Conservation (phyloP, 805 yeast species). For the Scheffersomyces ergatensis region DNA sequence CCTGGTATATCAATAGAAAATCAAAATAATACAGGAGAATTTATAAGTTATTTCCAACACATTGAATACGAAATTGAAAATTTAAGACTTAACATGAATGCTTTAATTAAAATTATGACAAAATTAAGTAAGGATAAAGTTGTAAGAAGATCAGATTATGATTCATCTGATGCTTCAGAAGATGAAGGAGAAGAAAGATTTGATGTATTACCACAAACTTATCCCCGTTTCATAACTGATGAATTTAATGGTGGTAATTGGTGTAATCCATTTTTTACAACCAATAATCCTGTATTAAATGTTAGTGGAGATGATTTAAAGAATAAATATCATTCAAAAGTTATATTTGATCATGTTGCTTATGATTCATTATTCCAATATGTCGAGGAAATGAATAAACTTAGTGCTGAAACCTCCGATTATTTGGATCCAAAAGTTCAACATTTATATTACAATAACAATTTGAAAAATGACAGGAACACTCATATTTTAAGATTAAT, state of each 20-base stretch:
- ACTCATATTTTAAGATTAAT: slow-evolving; percentile 51
- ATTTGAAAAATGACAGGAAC: slow-evolving; percentile 42
- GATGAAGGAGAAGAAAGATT: slow-evolving; percentile 32
- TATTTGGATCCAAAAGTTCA: slow-evolving; percentile 37
- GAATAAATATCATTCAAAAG: slow-evolving; percentile 39
- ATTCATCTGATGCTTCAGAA: slow-evolving; percentile 36
- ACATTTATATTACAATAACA: slow-evolving; percentile 32
- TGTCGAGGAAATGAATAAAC: slow-evolving; percentile 34
- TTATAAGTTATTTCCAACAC: slow-evolving; percentile 30
- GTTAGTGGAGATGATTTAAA: slow-evolving; percentile 44
- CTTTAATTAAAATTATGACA: slow-evolving; percentile 26
- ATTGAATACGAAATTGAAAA: slow-evolving; percentile 38
- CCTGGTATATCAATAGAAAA: neutral
- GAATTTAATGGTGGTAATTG: slow-evolving; percentile 79
- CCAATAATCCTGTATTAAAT: slow-evolving; percentile 33
- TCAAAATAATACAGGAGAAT: slow-evolving; percentile 4
- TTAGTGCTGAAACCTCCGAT: slow-evolving; percentile 41
- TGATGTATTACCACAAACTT: slow-evolving; percentile 56
- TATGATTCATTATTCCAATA: slow-evolving; percentile 33
- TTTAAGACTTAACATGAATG: slow-evolving; percentile 29
- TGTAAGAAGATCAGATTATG: slow-evolving; percentile 32
- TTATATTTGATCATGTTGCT: slow-evolving; percentile 51
- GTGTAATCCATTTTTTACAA: slow-evolving; percentile 62
- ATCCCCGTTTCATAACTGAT: slow-evolving; percentile 65
- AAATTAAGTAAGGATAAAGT: slow-evolving; percentile 32